Conservation (phyloP, 345 rosid species). For the Psidium friedrichsthalianum region DNA sequence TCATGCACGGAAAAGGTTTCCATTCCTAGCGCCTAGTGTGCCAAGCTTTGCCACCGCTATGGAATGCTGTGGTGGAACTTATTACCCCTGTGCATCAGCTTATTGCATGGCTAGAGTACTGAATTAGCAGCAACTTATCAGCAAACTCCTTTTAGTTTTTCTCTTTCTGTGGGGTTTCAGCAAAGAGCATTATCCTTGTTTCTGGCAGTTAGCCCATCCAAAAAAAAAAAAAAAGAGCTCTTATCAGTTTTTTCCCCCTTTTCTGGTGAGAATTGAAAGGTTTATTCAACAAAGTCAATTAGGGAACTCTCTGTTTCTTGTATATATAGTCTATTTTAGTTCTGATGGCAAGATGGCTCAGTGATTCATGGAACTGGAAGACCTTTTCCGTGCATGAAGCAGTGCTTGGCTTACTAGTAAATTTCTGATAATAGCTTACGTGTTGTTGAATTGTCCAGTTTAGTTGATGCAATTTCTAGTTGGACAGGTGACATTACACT, state of each 20-base stretch:
- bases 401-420: background rate
- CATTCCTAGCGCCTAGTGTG: background rate
- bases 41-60: background rate
- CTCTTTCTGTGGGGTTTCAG: background rate
- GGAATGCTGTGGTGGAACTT: background rate
- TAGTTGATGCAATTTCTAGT: background rate
- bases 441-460: background rate
- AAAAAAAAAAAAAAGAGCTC: background rate
- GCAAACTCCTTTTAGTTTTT: background rate
- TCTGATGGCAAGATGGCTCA: background rate
- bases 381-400: background rate
- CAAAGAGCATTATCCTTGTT: background rate
- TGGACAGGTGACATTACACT: background rate
- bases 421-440: background rate
- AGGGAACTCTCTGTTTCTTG: background rate
- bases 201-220: background rate
- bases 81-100: background rate
- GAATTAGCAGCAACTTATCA: background rate
- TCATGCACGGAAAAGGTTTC: background rate
- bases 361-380: background rate
- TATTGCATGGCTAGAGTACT: background rate
- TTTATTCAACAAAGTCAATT: background rate
- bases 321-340: background rate
- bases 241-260: background rate
- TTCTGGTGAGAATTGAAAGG: background rate